A percentile compares a stretch with the other conserved stretches of the same genome.
Conservation (phyloP, 1,284 basidiomycete species). For the Fomitopsis pinicola region DNA sequence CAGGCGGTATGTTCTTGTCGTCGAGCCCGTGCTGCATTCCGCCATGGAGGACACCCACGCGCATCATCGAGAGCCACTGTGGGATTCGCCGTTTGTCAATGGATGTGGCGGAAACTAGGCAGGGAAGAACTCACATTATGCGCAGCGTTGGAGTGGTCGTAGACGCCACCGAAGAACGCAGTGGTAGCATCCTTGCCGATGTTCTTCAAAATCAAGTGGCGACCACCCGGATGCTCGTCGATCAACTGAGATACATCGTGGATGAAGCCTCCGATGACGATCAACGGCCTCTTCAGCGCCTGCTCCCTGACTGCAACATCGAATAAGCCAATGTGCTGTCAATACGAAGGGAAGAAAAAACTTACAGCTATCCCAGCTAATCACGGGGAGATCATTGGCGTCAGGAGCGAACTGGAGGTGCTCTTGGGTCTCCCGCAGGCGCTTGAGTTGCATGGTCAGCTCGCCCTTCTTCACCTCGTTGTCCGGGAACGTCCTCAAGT, state of each 20-base stretch:
- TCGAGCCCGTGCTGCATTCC: constrained; percentile 63
- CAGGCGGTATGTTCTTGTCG: constrained; percentile 63
- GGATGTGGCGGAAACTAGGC: not conserved
- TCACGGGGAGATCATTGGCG: constrained; percentile 71
- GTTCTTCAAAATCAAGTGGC: constrained; percentile 59
- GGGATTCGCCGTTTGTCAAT: constrained; percentile 15
- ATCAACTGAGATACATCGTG: constrained; percentile 86
- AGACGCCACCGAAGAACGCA: constrained; percentile 92
- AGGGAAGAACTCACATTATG: constrained; percentile 57
- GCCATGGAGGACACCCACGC: constrained; percentile 82
- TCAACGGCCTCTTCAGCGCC: constrained; percentile 68
- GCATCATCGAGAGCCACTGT: constrained; percentile 81
- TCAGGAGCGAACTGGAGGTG: constrained; percentile 78
- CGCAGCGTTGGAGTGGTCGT: constrained; percentile 91
- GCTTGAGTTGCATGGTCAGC: constrained; percentile 90
- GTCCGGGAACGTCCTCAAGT: constrained; percentile 90
- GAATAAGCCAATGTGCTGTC: constrained; percentile 8
- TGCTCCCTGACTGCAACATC: constrained; percentile 63
- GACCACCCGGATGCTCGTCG: constrained; percentile 88
- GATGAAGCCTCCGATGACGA: constrained; percentile 87
- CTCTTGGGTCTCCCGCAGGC: constrained; percentile 69
- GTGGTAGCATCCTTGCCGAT: constrained; percentile 84
- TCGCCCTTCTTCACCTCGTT: constrained; percentile 92
- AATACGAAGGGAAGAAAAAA: constrained; percentile 10
- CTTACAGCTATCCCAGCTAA: constrained; percentile 84